A percentile compares a stretch with the other conserved stretches of the same genome.
Evolutionary conservation across 495 filamentous ascomycete species (phyloP).

Genomic region (Lineolata rhizophorae): DNA sequence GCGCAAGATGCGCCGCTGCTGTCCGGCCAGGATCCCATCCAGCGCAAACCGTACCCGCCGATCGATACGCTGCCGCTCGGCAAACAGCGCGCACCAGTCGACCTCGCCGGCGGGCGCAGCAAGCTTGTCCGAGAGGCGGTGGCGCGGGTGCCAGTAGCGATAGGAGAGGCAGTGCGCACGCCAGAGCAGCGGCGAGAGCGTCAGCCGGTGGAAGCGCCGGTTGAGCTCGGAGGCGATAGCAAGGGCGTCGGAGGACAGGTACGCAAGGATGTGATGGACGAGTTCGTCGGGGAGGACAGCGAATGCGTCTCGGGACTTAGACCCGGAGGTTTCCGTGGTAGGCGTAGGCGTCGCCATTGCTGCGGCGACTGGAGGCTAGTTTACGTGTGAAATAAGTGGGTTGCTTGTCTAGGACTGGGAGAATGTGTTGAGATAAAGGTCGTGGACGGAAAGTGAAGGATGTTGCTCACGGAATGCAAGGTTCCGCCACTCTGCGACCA

Average conservation of each 20-base stretch:
- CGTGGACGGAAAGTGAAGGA: too few species aligned
- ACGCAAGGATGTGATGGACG: slow-evolving; percentile 16
- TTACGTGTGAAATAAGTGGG: too few species aligned
- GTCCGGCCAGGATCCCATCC: slow-evolving; percentile 45
- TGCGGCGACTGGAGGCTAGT: too few species aligned
- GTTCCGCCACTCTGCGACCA: too few species aligned
- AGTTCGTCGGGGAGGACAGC: slow-evolving; percentile 23
- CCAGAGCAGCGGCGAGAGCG: slow-evolving; percentile 57
- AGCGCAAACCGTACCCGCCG: slow-evolving; percentile 31
- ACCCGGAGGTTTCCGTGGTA: too few species aligned
- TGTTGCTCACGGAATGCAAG: too few species aligned
- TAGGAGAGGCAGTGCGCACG: slow-evolving; percentile 50
- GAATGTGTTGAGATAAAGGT: too few species aligned
- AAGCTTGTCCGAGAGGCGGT: slow-evolving; percentile 37
- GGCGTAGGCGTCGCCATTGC: too few species aligned
- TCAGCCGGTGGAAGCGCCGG: slow-evolving; percentile 38
- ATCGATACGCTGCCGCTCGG: slow-evolving; percentile 32
- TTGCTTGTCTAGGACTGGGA: too few species aligned
- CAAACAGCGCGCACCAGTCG: slow-evolving; percentile 59
- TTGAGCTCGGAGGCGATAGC: slow-evolving; percentile 34
- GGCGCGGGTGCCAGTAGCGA: slow-evolving; percentile 47
- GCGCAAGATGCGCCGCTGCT: slow-evolving; percentile 44
- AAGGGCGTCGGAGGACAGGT: slow-evolving; percentile 14
- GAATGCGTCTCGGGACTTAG: too few species aligned
- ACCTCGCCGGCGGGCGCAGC: slow-evolving; percentile 27